A percentile compares a stretch with the other conserved stretches of the same genome.
Evolutionary conservation across 108 stramenopile genomes (phyloP).

Genomic region (Pseudonitzschia delicatissima): DNA sequence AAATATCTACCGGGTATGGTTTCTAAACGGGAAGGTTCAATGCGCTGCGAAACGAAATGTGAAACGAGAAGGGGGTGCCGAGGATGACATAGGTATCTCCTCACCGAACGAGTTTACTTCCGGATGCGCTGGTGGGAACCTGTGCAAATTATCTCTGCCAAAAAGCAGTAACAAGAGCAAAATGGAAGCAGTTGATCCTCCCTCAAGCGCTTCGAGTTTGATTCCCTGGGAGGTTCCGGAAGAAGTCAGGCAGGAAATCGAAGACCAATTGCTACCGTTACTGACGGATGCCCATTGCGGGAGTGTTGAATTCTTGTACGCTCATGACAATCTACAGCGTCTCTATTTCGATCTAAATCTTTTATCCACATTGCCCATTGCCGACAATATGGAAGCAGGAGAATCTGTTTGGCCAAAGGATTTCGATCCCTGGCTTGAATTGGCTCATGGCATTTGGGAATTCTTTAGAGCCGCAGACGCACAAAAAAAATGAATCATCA

Average conservation of each 20-base stretch:
- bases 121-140: slow-evolving; percentile 22
- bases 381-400: background rate
- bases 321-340: background rate
- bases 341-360: slow-evolving; percentile 51
- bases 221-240: slow-evolving; percentile 23
- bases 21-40: slow-evolving; percentile 39
- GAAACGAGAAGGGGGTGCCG: background rate
- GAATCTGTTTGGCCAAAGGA: background rate
- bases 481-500: no score
- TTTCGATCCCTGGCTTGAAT: slow-evolving; percentile 6
- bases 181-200: slow-evolving; percentile 3
- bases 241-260: slow-evolving; percentile 34
- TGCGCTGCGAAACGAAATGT: slow-evolving; percentile 30
- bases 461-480: background rate
- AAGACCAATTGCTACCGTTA: slow-evolving; percentile 23
- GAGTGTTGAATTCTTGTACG: slow-evolving; percentile 38
- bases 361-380: slow-evolving; percentile 38
- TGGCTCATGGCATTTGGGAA: slow-evolving; percentile 3
- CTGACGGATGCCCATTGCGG: slow-evolving; percentile 36
- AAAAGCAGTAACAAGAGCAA: background rate
- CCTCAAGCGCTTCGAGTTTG: slow-evolving; percentile 4
- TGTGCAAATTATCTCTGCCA: background rate
- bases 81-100: background rate
- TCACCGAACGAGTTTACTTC: slow-evolving; percentile 20
- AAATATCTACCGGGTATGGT: slow-evolving; percentile 44